Base-by-base conservation (phyloP, 805 yeast genomes). In the Jamesozyma hellenica region DNA sequence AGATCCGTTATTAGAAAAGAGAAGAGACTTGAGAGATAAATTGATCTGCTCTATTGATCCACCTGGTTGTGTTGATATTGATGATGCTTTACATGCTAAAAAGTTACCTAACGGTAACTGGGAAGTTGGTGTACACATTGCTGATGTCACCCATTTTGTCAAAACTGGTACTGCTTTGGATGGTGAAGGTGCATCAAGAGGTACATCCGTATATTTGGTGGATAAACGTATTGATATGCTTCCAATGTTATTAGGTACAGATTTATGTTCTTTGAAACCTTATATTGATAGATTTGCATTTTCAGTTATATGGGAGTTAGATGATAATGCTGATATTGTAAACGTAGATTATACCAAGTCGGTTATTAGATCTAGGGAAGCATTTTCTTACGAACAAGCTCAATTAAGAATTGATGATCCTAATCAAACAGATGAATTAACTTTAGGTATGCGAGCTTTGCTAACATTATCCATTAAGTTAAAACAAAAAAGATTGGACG, bases 141-240 rank as follows among this genome's bases (percentile, higher is more conserved):
- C 99, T 9, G 99, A 92, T 64, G 99, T 92, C 25, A 85, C 97
- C 1, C 95, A 92, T 64, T 92, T 92, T 56, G 98, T 92, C 34
- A 86, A 87, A 61, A 81, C 98, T 0, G 82, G 79, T 46, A 86
- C 96, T 3, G 79, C 97, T 0, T 69, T 92, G 43, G 98, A 92
- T 58, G 81, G 76, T 34, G 99, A 92, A 64, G 99, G 96, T 62
- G 95, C 97, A 0, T 73, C 94, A 1, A 77, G 99, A 64, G 97
- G 96, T 53, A 92, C 98, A 0, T 88, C 98, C 4, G 96, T 92
- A 3, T 92, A 92, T 63, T 69, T 92, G 41, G 99, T 92, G 12
- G 98, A 92, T 60, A 90, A 92, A 63, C 83, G 99, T 72, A 92
- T 92, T 51, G 99, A 92, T 71, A 92, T 92, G 99, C 70, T 92